These are phyloP conservation scores for Wakefieldia striispora DNA, from an alignment of 768 basidiomycete species.

Conservation along the genomic window DNA sequence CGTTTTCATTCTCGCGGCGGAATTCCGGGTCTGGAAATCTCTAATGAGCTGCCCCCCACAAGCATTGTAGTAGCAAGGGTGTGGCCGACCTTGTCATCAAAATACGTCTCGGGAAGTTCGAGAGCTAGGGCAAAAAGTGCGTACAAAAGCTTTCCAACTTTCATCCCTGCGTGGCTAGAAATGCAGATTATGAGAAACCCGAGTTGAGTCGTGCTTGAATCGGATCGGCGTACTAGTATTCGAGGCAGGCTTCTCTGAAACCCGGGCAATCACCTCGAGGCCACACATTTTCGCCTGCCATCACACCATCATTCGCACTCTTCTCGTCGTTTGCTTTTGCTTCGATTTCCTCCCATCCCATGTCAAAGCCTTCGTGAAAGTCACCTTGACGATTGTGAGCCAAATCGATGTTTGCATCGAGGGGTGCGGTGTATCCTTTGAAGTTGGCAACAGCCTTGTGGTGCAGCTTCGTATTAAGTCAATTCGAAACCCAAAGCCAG, in stretches of 20 bases:
- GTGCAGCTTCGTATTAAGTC: constrained; percentile 50
- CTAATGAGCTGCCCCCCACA: neutral
- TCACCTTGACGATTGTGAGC: constrained; percentile 71
- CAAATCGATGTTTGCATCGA: constrained; percentile 74
- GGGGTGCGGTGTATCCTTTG: constrained; percentile 70
- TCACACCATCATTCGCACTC: constrained; percentile 46
- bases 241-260: constrained; percentile 57
- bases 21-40: constrained; percentile 49
- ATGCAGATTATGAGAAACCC: constrained; percentile 3
- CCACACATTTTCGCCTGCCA: constrained; percentile 80
- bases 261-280: constrained; percentile 57
- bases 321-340: constrained; percentile 24
- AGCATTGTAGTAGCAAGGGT: no score
- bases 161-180: constrained; percentile 49
- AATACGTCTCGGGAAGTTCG: constrained; percentile 56
- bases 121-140: constrained; percentile 72
- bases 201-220: no score
- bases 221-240: constrained; percentile 57
- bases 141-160: constrained; percentile 57
- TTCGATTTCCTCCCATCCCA: constrained; percentile 65
- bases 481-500: no score
- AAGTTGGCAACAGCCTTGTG: constrained; percentile 67
- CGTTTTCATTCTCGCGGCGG: constrained; percentile 63
- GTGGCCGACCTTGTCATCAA: constrained; percentile 56
- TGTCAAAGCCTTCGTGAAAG: constrained; percentile 87